phyloP scores from a whole-genome alignment of 2,329 filamentous ascomycete genomes.

The Paecilomyces dactylethromorphus region DNA sequence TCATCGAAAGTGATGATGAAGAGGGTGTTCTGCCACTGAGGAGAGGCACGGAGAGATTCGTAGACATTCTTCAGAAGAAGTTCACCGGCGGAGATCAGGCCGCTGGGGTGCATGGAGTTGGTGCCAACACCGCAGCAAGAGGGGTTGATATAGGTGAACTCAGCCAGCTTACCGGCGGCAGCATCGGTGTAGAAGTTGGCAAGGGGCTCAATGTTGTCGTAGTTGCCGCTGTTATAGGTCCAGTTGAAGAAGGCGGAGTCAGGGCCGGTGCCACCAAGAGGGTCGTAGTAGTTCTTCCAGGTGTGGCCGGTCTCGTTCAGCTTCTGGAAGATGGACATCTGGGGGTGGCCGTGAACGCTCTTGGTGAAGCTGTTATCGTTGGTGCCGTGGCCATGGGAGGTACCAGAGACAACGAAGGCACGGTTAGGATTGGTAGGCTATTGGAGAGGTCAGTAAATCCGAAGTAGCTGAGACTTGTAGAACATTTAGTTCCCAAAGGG shows the following conservation, averaged over 20 bases:
- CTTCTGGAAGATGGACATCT: constrained; percentile 35
- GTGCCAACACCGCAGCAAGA: constrained; percentile 41
- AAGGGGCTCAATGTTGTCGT: constrained; percentile 30
- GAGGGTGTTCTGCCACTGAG: constrained; percentile 43
- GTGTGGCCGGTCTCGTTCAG: constrained; percentile 33
- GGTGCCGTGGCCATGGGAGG: constrained; percentile 31
- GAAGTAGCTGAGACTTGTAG: neutral
- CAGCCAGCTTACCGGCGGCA: constrained; percentile 35
- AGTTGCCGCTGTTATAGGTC: constrained; percentile 30
- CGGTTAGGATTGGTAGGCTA: constrained; percentile 33
- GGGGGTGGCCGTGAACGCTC: constrained; percentile 24
- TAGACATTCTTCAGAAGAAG: constrained; percentile 42
- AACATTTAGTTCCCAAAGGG: neutral
- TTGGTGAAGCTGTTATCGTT: constrained; percentile 28
- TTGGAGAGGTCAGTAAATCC: neutral
- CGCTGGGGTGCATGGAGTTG: constrained; percentile 42
- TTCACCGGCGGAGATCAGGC: constrained; percentile 40
- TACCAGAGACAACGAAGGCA: constrained; percentile 33
- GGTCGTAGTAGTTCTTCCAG: constrained; percentile 45
- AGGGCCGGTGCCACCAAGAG: constrained; percentile 36
- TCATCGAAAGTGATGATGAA: constrained; percentile 45
- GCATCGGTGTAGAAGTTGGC: constrained; percentile 42
- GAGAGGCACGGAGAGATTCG: constrained; percentile 36
- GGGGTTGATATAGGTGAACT: constrained; percentile 45
- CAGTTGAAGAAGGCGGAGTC: constrained; percentile 41